phyloP scores from a whole-genome alignment of 2,329 filamentous ascomycete species.

The Phaeosphaeriaceae sp. region DNA sequence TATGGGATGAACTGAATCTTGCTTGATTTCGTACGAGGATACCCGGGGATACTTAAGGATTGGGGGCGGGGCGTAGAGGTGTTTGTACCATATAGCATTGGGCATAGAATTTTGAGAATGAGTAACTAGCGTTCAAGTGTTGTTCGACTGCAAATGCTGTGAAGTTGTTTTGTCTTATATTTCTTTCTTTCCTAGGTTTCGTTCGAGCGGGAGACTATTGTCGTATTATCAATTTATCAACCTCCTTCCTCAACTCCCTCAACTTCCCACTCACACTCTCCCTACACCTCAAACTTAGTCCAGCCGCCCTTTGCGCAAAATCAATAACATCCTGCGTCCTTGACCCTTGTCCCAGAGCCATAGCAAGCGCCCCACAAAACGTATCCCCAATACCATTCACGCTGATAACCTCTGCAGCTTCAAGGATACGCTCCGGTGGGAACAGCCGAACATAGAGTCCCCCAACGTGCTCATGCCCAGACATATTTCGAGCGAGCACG shows the following conservation, averaged over 20 bases:
- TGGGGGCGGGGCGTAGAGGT: background rate
- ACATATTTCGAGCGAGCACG: constrained; percentile 68
- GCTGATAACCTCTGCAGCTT: constrained; percentile 72
- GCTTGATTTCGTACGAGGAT: background rate
- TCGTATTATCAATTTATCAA: background rate
- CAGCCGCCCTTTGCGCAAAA: constrained; percentile 81
- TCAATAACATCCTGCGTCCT: constrained; percentile 69
- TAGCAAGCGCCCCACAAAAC: constrained; percentile 83
- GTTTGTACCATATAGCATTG: background rate
- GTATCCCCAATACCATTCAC: constrained; percentile 97
- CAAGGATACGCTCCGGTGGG: constrained; percentile 68
- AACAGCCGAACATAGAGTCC: constrained; percentile 83
- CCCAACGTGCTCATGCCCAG: constrained; percentile 61
- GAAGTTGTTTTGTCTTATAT: too few species aligned
- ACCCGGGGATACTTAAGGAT: background rate
- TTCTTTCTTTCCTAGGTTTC: too few species aligned
- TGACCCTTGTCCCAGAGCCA: constrained; percentile 69
- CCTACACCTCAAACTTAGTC: constrained; percentile 75
- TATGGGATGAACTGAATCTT: background rate
- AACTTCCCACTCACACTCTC: constrained; percentile 73
- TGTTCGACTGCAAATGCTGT: too few species aligned
- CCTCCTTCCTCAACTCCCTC: constrained; percentile 32
- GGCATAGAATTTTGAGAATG: background rate
- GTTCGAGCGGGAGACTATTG: too few species aligned
- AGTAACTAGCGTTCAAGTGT: too few species aligned